Evolutionary conservation across 305 asterid genomes (phyloP).

Genomic region (Striga hermonthica): DNA sequence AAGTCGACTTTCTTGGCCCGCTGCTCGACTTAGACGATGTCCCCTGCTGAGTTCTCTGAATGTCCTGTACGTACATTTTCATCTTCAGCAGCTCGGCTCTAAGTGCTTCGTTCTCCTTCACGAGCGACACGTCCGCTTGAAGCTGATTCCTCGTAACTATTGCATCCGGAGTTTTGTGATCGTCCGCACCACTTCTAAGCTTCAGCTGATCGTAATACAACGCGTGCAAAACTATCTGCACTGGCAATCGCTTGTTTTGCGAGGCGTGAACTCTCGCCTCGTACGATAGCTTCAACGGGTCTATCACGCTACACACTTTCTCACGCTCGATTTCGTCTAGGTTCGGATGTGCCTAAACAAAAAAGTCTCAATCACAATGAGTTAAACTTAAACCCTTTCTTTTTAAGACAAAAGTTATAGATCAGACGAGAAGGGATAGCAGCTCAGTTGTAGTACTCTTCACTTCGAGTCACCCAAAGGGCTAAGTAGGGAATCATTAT

Average conservation of each 20-base stretch:
- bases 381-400: no score
- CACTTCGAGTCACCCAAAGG: no score
- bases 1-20: constrained; percentile 44
- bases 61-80: constrained; percentile 74
- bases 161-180: constrained; percentile 44
- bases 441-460: no score
- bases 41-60: constrained; percentile 41
- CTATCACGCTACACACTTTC: constrained; percentile 90
- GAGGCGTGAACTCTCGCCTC: constrained; percentile 94
- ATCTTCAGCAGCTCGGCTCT: constrained; percentile 77
- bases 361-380: no score
- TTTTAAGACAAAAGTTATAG: no score
- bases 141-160: constrained; percentile 54
- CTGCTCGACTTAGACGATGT: constrained; percentile 39
- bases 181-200: constrained; percentile 65
- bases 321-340: constrained; percentile 91
- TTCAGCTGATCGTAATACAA: constrained; percentile 82
- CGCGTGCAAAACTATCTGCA: constrained; percentile 85
- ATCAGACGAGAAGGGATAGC: no score
- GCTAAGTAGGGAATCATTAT: no score
- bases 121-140: constrained; percentile 64
- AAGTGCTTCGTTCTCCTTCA: constrained; percentile 76
- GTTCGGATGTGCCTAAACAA: constrained; percentile 72
- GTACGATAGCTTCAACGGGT: constrained; percentile 77
- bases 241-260: constrained; percentile 88